phyloP scores from a whole-genome alignment of 108 stramenopile species.

The Schizochytrium sp. region DNA sequence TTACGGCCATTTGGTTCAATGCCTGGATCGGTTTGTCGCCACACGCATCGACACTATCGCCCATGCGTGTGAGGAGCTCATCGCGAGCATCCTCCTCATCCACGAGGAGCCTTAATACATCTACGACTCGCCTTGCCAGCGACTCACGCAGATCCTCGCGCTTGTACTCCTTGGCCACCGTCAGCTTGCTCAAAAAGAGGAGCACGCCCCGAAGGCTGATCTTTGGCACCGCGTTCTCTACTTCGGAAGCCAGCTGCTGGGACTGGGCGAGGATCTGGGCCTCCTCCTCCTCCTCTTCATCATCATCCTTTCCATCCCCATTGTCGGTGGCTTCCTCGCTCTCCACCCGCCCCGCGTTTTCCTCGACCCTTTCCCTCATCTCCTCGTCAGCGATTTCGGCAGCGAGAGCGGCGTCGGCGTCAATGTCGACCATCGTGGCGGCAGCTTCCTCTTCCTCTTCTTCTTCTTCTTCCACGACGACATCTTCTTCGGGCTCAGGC shows the following conservation, averaged over 20 bases:
- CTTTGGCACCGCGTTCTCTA: neutral
- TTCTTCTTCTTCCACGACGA: no score
- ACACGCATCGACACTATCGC: neutral
- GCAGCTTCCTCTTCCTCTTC: no score
- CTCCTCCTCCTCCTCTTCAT: no score
- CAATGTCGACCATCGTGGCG: no score
- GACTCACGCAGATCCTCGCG: neutral
- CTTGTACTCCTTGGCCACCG: neutral
- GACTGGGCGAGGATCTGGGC: no score
- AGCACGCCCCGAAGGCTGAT: neutral
- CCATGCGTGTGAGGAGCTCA: neutral
- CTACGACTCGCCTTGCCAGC: neutral
- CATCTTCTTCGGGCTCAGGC: no score
- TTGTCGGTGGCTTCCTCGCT: no score
- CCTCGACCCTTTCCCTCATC: no score
- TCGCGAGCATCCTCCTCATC: neutral
- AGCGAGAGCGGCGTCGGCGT: no score
- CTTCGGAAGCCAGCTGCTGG: neutral
- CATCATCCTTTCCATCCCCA: no score
- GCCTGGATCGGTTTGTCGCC: slow-evolving; percentile 12
- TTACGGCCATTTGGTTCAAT: neutral
- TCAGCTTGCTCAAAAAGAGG: neutral
- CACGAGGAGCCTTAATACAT: neutral
- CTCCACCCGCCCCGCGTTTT: no score
- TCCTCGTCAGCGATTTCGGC: no score